Evolutionary conservation across 768 basidiomycete genomes (phyloP).

Genomic region (Serendipita sp.): DNA sequence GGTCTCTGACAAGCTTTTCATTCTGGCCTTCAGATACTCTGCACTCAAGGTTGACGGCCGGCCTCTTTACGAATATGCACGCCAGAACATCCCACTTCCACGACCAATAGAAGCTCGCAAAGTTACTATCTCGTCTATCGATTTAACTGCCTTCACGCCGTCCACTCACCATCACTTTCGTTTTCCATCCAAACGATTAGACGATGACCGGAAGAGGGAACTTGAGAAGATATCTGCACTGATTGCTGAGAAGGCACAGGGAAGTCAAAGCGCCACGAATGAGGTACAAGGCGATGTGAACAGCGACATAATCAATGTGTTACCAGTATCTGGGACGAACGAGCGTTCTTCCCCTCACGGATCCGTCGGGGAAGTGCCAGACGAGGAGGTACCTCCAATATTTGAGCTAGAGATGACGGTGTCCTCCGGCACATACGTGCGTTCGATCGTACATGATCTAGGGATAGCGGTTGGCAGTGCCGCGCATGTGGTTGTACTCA

Average conservation of each 20-base stretch:
- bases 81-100: conserved; percentile 77
- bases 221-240: conserved; percentile 44
- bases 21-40: conserved; percentile 51
- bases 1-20: not conserved
- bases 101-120: conserved; percentile 81
- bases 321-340: conserved; percentile 10
- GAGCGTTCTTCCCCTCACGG: conserved; percentile 14
- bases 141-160: conserved; percentile 56
- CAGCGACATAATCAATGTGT: not conserved
- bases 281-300: conserved; percentile 14
- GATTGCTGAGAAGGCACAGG: conserved; percentile 8
- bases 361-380: conserved; percentile 14
- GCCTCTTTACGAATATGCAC: conserved; percentile 89
- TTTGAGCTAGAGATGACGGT: conserved; percentile 88
- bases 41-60: conserved; percentile 97
- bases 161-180: conserved; percentile 57
- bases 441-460: conserved; percentile 88
- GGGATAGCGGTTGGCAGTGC: conserved; percentile 70
- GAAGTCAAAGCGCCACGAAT: conserved; percentile 15
- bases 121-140: conserved; percentile 66
- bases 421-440: conserved; percentile 92
- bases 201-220: conserved; percentile 49
- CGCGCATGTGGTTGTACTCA: conserved; percentile 85
- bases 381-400: conserved; percentile 37
- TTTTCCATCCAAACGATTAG: conserved; percentile 59